Evolutionary conservation across 441 rosid genomes (phyloP), one percentile per base, ranked within the genome.

Genomic region (Brassica balearica): DNA sequence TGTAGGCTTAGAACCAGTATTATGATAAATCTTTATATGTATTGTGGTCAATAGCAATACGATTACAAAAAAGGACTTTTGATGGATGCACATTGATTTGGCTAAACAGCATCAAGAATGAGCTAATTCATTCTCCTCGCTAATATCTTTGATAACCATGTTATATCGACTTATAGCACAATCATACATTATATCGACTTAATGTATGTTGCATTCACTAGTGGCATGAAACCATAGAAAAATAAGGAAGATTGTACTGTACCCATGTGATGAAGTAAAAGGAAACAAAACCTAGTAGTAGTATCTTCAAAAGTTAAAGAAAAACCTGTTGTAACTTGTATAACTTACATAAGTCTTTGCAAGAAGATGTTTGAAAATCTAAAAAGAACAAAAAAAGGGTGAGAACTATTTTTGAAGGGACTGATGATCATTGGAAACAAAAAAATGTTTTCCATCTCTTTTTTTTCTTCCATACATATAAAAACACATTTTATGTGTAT

Each of bases 291-390:
- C 59, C 22, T 15, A 51, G 56, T 53, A 15, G 59, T 15, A 15
- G 59, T 53, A 15, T 56, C 25, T 17, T 56, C 12, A 56, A 8
- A 56, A 19, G 23, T 19, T 8, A 59, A 72, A 58, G 38, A 4
- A 67, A 46, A 73, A 73, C 32, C 46, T 78, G 74, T 62, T 68
- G 73, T 72, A 73, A 73, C 74, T 65, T 63, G 56, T 75, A 77
- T 68, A 77, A 73, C 81, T 59, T 72, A 73, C 77, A 73, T 7
- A 53, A 79, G 77, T 79, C 82, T 73, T 79, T 51, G 19, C 77
- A 34, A 65, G 65, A 78, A 61, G n/a, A 73, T 34, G 74, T 78
- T 60, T 61, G 5, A 43, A 78, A 78, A 73, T 46, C 69, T 67
- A 73, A 73, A 34, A 43, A 20, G 48, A 65, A 65, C 23, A 46